Percentiles rank a stretch among this genome's conserved stretches.
Conservation (phyloP, 805 yeast genomes). For the Priceomyces carsonii region DNA sequence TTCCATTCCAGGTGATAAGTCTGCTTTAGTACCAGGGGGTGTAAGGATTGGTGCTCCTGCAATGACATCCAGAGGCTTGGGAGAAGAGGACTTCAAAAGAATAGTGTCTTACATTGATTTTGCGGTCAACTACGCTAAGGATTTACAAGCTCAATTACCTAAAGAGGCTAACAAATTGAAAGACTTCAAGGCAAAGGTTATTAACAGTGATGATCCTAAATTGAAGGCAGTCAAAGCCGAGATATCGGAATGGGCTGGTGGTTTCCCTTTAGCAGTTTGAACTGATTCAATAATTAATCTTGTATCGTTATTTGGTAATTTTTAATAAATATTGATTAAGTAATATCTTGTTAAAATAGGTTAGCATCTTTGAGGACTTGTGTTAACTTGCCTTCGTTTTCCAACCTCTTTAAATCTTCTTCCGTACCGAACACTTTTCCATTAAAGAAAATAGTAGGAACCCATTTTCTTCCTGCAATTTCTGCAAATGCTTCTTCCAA, state of each 20-base stretch:
- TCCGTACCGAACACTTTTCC: constrained; percentile 64
- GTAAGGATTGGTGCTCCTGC: constrained; percentile 98
- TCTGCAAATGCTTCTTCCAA: constrained; percentile 58
- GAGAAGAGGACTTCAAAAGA: constrained; percentile 70
- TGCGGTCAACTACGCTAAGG: constrained; percentile 77
- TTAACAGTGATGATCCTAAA: constrained; percentile 65
- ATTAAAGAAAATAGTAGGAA: constrained; percentile 65
- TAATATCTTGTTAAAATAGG: constrained; percentile 15
- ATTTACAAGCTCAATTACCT: constrained; percentile 78
- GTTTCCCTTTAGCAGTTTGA: constrained; percentile 59
- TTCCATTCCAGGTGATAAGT: constrained; percentile 94
- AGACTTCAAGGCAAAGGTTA: constrained; percentile 87
- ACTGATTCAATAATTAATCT: constrained; percentile 2
- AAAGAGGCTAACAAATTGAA: constrained; percentile 91
- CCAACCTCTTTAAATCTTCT: constrained; percentile 42
- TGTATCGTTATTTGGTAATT: neutral
- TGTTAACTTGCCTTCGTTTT: constrained; percentile 32
- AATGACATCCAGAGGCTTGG: constrained; percentile 95
- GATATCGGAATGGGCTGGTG: constrained; percentile 89
- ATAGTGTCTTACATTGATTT: constrained; percentile 79
- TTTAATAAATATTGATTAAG: too few relatives aligned
- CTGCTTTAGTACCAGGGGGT: constrained; percentile 96
- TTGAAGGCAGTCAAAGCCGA: constrained; percentile 70
- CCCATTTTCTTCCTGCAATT: constrained; percentile 63
- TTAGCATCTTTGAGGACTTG: constrained; percentile 29